Evolutionary conservation across 495 filamentous ascomycete genomes (phyloP), one percentile per base, ranked within the genome.

Genomic region (Chaetomidium leptoderma): DNA sequence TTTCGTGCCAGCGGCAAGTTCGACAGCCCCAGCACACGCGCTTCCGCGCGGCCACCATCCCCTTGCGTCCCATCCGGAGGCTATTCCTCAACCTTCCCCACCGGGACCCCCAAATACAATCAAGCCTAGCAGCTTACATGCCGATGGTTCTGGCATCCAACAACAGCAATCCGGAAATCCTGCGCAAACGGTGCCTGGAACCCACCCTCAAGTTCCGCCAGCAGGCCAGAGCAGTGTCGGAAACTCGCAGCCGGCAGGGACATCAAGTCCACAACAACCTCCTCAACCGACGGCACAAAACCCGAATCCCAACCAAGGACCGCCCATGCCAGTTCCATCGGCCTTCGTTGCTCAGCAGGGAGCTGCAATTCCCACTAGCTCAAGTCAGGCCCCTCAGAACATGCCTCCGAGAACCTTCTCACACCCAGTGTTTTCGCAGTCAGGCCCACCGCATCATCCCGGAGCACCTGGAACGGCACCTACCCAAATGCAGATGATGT

Each of bases 381-480:
- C 47, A 24, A 14, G 17, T 2, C 47, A 51, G 21, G 30, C 30
- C 8, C 21, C 24, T 6, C 51, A 43, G 10, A 42, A 19, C n/a
- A 29, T 30, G 26, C 51, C 51, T 17, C n/a, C 14, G 26, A 30
- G 52, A 42, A 44, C 52, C 1, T 55, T 32, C 27, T 44, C 52
- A 6, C 39, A 33, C 11, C 39, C 52, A 10, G 30, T 24, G 17
- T 4, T 36, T 13, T 24, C 53, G 7, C 53, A 46, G 23, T 21
- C 43, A 17, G 42, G 21, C 4, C 32, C 30, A 32, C 53, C 11
- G 13, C 26, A 33, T 37, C 59, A 57, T 35, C 59, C 39, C 8
- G 48, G 33, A 14, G 48, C 27, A 13, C 54, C 59, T 10, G 59
- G 59, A 43, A 53, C 35, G 16, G 40, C 40, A 5, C 54, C 55